Percentiles rank a stretch among this genome's conserved stretches.
phyloP scores from a whole-genome alignment of 495 filamentous ascomycete genomes.

The Elaphomyces granulatus region DNA sequence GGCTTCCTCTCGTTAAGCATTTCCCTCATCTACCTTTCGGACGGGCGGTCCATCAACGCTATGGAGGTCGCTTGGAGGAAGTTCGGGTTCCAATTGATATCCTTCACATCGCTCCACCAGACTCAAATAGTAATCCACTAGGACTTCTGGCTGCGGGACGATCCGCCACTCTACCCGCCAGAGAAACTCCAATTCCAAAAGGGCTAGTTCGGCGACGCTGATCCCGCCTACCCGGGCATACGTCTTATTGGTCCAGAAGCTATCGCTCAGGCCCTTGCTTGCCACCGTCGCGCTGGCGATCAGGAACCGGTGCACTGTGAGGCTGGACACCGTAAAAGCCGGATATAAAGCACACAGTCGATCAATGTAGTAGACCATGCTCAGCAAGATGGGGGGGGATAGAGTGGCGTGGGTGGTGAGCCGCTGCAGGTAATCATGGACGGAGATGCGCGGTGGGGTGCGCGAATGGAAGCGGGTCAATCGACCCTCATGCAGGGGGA shows the following conservation, averaged over 20 bases:
- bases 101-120: conserved; percentile 58
- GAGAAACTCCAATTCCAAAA: conserved; percentile 90
- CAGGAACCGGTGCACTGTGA: conserved; percentile 93
- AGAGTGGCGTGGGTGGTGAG: conserved; percentile 89
- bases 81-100: conserved; percentile 22
- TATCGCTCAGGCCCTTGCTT: conserved; percentile 88
- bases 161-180: conserved; percentile 90
- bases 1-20: too few species aligned
- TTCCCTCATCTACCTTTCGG: too few species aligned
- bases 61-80: too few species aligned
- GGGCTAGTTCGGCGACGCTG: conserved; percentile 68
- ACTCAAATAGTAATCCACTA: conserved; percentile 85
- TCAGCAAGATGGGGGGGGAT: conserved; percentile 86
- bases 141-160: conserved; percentile 81
- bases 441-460: conserved; percentile 86
- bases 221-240: conserved; percentile 92
- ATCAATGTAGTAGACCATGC: conserved; percentile 99
- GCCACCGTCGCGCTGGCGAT: conserved; percentile 93
- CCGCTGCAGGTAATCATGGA: conserved; percentile 80
- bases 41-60: too few species aligned
- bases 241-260: conserved; percentile 93
- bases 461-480: conserved; percentile 93
- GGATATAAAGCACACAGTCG: conserved; percentile 83
- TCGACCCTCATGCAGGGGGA: conserved; percentile 67
- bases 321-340: conserved; percentile 82